Evolutionary conservation across 441 rosid species (phyloP).

Genomic region (Pelargonium citronellum): DNA sequence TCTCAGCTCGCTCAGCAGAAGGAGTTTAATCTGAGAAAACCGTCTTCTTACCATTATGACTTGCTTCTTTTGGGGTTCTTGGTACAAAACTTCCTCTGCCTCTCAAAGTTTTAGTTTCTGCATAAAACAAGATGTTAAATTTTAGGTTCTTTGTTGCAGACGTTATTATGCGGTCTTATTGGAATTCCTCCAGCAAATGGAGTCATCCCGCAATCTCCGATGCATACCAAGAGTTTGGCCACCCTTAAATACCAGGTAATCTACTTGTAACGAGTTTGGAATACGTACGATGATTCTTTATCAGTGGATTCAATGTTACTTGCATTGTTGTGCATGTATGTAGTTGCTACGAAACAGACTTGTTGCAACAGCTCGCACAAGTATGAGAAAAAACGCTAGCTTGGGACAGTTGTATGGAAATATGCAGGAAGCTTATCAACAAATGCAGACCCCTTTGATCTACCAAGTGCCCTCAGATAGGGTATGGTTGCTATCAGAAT

Average conservation of each 20-base stretch:
- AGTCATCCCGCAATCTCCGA: conserved; percentile 78
- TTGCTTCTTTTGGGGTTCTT: conserved; percentile 64
- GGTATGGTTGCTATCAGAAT: conserved; percentile 27
- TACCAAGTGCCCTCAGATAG: conserved; percentile 48
- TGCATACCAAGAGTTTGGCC: conserved; percentile 75
- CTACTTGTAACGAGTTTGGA: background rate
- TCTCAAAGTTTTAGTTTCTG: background rate
- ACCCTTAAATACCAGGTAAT: conserved; percentile 72
- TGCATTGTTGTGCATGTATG: background rate
- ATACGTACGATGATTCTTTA: too few relatives aligned
- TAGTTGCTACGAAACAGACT: conserved; percentile 40
- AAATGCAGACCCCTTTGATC: conserved; percentile 66
- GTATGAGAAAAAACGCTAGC: conserved; percentile 48
- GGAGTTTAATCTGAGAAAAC: conserved; percentile 74
- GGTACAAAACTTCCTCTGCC: conserved; percentile 17
- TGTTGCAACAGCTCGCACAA: conserved; percentile 49
- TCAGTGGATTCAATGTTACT: too few relatives aligned
- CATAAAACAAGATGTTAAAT: background rate
- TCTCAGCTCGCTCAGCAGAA: conserved; percentile 77
- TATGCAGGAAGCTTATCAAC: conserved; percentile 63
- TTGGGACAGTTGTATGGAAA: conserved; percentile 53
- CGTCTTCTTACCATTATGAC: conserved; percentile 68
- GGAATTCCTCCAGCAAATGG: conserved; percentile 84
- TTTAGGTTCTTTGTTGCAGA: conserved; percentile 30
- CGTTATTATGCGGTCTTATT: conserved; percentile 60